phyloP scores from a whole-genome alignment of 352 stramenopile genomes.

The Phytophthora podocarpi region DNA sequence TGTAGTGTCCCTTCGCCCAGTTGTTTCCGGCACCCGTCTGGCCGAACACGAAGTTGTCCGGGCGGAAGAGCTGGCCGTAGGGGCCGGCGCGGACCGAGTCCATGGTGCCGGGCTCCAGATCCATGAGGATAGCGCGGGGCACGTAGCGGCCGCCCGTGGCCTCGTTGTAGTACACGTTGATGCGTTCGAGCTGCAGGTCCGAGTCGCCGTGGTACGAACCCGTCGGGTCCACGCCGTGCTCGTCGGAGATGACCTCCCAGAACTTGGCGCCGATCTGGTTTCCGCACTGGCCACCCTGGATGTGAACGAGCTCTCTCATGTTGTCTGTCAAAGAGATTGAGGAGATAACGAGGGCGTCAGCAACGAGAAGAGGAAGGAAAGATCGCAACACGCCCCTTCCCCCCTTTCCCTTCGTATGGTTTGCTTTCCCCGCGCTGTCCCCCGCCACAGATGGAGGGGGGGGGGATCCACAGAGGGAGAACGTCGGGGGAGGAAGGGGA shows the following conservation, averaged over 20 bases:
- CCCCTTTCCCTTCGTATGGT: constrained; percentile 32
- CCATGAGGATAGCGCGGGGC: constrained; percentile 98
- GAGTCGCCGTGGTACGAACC: constrained; percentile 96
- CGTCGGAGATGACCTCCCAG: constrained; percentile 97
- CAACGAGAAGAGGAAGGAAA: constrained; percentile 19
- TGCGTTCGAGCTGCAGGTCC: constrained; percentile 96
- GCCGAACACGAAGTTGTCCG: constrained; percentile 99
- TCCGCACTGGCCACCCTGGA: constrained; percentile 98
- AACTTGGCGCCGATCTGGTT: constrained; percentile 99
- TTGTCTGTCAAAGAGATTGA: constrained; percentile 24
- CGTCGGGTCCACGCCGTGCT: constrained; percentile 94
- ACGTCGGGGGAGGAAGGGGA: neutral
- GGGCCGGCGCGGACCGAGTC: constrained; percentile 96
- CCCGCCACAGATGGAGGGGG: neutral
- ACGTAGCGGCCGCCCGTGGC: constrained; percentile 97
- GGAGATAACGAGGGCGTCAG: constrained; percentile 14
- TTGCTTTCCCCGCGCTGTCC: neutral
- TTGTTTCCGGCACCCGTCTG: constrained; percentile 98
- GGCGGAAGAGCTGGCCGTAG: constrained; percentile 97
- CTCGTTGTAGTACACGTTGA: constrained; percentile 99
- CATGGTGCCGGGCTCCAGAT: constrained; percentile 99
- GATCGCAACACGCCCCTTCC: constrained; percentile 19
- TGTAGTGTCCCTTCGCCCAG: constrained; percentile 99
- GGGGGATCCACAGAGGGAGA: neutral
- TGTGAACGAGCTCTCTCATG: constrained; percentile 98